Percentiles rank a stretch among this genome's conserved stretches.
Conservation (phyloP, 2,329 filamentous ascomycete species). For the Fusarium nodosum region DNA sequence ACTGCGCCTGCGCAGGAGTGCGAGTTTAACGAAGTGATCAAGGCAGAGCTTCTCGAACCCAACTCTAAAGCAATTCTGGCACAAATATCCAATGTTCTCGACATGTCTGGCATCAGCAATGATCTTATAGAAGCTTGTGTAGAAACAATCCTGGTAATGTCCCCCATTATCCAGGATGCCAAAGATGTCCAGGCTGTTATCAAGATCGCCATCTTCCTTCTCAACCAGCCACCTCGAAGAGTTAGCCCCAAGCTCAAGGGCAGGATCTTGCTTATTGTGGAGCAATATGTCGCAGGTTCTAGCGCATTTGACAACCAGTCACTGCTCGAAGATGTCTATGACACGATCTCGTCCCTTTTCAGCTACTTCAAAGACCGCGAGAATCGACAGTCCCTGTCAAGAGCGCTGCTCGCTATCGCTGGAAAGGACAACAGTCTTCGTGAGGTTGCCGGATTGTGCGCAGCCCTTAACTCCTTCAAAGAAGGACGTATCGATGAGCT, state of each 20-base stretch:
- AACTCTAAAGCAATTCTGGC: conserved; percentile 73
- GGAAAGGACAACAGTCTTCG: conserved; percentile 70
- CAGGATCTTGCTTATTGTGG: conserved; percentile 81
- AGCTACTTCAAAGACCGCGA: conserved; percentile 88
- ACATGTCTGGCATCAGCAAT: conserved; percentile 71
- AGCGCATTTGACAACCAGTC: conserved; percentile 55
- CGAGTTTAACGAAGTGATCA: conserved; percentile 69
- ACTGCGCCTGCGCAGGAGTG: conserved; percentile 67
- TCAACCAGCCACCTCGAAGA: conserved; percentile 85
- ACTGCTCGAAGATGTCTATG: conserved; percentile 76
- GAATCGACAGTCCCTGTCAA: conserved; percentile 80
- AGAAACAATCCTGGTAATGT: conserved; percentile 81
- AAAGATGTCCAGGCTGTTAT: conserved; percentile 82
- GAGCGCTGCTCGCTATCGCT: conserved; percentile 79
- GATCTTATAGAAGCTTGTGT: conserved; percentile 84
- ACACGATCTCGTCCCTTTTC: conserved; percentile 84
- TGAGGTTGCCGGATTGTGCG: conserved; percentile 77
- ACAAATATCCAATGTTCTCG: conserved; percentile 77
- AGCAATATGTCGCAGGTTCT: conserved; percentile 81
- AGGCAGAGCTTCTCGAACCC: conserved; percentile 67
- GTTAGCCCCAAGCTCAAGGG: conserved; percentile 89
- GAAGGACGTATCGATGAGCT: conserved; percentile 82
- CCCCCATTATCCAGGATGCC: conserved; percentile 75
- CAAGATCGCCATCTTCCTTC: conserved; percentile 82
- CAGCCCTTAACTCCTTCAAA: conserved; percentile 84